A percentile compares a stretch with the other conserved stretches of the same genome.
phyloP scores from a whole-genome alignment of 1,284 basidiomycete species.

The Chalciporus sp. region DNA sequence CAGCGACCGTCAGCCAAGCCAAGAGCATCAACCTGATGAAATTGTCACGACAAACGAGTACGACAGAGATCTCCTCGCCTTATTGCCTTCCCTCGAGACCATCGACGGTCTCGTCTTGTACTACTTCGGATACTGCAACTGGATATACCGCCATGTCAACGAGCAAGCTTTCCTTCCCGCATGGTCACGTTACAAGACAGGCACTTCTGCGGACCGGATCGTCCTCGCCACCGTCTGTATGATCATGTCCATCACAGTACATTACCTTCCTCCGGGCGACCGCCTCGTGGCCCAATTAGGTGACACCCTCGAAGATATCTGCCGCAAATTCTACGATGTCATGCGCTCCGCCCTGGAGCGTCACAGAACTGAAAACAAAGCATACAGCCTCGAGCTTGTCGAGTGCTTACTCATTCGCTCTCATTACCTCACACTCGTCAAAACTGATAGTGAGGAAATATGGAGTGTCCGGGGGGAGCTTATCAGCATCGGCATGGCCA shows the following conservation, averaged over 20 bases:
- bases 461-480: conserved; percentile 75
- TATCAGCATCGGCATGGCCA: conserved; percentile 70
- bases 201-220: conserved; percentile 63
- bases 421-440: conserved; percentile 71
- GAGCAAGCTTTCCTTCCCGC: conserved; percentile 57
- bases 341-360: conserved; percentile 67
- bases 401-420: conserved; percentile 68
- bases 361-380: conserved; percentile 57
- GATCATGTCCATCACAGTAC: conserved; percentile 69
- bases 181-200: conserved; percentile 73
- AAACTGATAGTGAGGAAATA: conserved; percentile 76
- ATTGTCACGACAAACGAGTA: conserved; percentile 52
- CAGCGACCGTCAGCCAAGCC: conserved; percentile 51
- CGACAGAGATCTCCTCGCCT: conserved; percentile 67
- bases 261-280: conserved; percentile 70
- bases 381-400: conserved; percentile 73
- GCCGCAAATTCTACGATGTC: conserved; percentile 65
- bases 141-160: conserved; percentile 80
- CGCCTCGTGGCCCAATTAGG: conserved; percentile 51
- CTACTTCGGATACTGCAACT: conserved; percentile 84
- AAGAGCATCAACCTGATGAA: conserved; percentile 45
- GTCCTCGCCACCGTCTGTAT: conserved; percentile 69
- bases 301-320: conserved; percentile 56
- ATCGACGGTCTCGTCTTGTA: conserved; percentile 72
- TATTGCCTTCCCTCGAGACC: conserved; percentile 62